Evolutionary conservation across 176 grass and related monocot species (phyloP), one percentile per base, ranked within the genome.

Genomic region (Raddia guianensis): DNA sequence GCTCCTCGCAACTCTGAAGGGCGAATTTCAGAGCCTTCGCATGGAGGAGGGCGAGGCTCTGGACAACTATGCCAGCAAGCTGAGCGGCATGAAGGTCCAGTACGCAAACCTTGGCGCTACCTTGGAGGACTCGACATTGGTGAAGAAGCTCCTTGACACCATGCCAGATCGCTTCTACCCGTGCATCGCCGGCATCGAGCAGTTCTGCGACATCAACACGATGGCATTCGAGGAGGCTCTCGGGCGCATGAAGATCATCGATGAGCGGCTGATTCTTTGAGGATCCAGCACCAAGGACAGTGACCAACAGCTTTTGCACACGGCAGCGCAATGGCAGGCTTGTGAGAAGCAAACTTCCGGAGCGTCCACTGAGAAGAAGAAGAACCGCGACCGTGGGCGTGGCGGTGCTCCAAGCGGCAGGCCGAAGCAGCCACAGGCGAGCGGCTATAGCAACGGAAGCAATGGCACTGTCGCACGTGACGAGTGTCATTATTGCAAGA

Each of bases 381-480:
- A 40, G 37, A 40, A 40, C 37, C 37, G 37, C 2, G 37, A 40
- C 3, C 14, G 14, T 2, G 15, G 52, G 1, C 14, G 1, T 1
- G 52, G 52, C 0, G 0, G 2, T 7, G 52, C 14, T 0, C 13
- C 3, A 0, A 4, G 5, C 5, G 52, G 14, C 0, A 15, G 52
- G 0, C 18, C 1, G 5, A 18, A 3, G 15, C 15, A 1, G 52
- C 0, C 12, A 3, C 16, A 18, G 15, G 2, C 14, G 0, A 4
- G 3, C 0, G 14, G 1, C 3, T 0, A 1, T 0, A 18, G 15
- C 52, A 2, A 4, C 4, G 4, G n/a, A n/a, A n/a, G n/a, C n/a
- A n/a, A 3, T 0, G 49, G 10, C 0, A 55, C 52, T 0, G 5
- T 55, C 13, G 52, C 4, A 0, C 3, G 14, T 1, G 15, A 55